Conservation (phyloP, 805 yeast species). For the Myxozyma vanderwaltii region DNA sequence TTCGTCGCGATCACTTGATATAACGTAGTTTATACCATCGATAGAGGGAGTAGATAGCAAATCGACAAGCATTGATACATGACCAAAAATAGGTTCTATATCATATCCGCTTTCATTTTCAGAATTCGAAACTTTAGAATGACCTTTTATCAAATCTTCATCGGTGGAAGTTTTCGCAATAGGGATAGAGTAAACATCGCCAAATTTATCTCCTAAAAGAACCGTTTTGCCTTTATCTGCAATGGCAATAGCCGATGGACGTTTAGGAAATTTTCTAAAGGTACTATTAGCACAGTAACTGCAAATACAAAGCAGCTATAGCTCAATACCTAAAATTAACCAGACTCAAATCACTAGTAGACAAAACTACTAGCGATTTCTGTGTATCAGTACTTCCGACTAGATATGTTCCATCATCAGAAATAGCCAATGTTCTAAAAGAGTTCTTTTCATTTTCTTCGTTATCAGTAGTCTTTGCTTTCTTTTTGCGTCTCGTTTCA, state of each 20-base stretch:
- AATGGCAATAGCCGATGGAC: constrained; percentile 82
- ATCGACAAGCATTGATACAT: constrained; percentile 94
- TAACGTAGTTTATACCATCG: constrained; percentile 54
- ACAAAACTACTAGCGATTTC: constrained; percentile 71
- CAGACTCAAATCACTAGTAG: constrained; percentile 26
- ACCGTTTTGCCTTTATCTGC: constrained; percentile 54
- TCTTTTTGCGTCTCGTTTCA: constrained; percentile 15
- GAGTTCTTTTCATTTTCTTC: constrained; percentile 53
- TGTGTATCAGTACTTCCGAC: constrained; percentile 79
- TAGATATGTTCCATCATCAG: constrained; percentile 56
- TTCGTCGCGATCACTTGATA: constrained; percentile 93
- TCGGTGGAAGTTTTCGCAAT: constrained; percentile 39
- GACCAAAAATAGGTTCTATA: constrained; percentile 80
- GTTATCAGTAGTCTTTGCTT: constrained; percentile 14
- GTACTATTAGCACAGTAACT: background rate
- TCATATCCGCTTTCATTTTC: constrained; percentile 24
- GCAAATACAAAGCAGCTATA: too few species aligned
- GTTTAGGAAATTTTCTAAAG: constrained; percentile 69
- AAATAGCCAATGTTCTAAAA: constrained; percentile 62
- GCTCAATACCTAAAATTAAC: constrained; percentile 4
- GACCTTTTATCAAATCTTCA: constrained; percentile 36
- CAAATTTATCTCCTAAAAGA: constrained; percentile 89
- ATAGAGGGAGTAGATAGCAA: constrained; percentile 51
- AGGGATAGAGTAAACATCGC: constrained; percentile 78
- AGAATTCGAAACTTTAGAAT: constrained; percentile 15